A percentile compares a stretch with the other conserved stretches of the same genome.
Conservation (phyloP, 1,139 yeast species). For the Suhomyces bribrorum region DNA sequence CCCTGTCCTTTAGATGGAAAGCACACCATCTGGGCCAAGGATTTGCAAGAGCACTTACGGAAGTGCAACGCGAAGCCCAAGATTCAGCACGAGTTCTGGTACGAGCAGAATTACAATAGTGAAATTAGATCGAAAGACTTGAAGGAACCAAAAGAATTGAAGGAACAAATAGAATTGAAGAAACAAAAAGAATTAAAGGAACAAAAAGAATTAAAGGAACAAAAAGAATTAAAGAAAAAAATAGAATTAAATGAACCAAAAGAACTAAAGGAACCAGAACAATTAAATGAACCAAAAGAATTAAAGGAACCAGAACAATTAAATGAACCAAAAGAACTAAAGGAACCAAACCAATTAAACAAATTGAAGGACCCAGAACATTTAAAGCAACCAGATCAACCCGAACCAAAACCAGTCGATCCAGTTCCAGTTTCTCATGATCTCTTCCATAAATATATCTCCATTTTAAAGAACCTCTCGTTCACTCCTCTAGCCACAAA, state of each 20-base stretch:
- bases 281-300: too few species aligned
- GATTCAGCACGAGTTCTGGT: constrained; percentile 46
- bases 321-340: too few species aligned
- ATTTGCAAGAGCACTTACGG: constrained; percentile 55
- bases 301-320: too few species aligned
- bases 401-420: not conserved
- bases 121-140: constrained; percentile 21
- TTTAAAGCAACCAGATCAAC: too few species aligned
- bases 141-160: constrained; percentile 13
- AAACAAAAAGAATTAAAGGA: too few species aligned
- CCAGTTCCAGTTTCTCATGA: too few species aligned
- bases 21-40: constrained; percentile 70
- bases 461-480: constrained; percentile 18
- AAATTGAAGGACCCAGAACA: too few species aligned
- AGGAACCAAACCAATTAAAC: too few species aligned
- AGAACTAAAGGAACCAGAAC: too few species aligned
- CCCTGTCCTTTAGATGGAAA: constrained; percentile 78
- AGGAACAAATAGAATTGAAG: constrained; percentile 19
- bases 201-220: too few species aligned
- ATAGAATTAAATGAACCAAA: too few species aligned
- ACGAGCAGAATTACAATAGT: constrained; percentile 37
- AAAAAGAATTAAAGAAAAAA: too few species aligned
- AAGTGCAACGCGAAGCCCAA: constrained; percentile 57
- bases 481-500: constrained; percentile 21
- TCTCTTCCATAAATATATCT: constrained; percentile 22